Evolutionary conservation across 1,139 yeast genomes (phyloP).

Genomic region (Sugiyamaella xylanicola): DNA sequence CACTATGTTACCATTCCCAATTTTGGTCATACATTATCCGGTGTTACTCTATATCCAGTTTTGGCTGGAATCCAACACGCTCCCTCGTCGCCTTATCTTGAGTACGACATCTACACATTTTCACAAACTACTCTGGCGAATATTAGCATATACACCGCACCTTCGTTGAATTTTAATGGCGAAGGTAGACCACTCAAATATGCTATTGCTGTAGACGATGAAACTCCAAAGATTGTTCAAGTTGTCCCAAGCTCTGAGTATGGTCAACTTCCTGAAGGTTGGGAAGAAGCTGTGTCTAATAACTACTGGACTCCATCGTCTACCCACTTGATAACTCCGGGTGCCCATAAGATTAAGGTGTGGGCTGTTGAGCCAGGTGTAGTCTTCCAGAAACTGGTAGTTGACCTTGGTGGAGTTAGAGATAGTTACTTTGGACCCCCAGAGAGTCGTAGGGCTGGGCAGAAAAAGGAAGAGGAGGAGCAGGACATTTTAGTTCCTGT

Average conservation of each 20-base stretch:
- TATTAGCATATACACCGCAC: slow-evolving; percentile 27
- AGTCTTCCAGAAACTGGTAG: slow-evolving; percentile 29
- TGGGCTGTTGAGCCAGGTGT: slow-evolving; percentile 31
- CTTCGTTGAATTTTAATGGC: slow-evolving; percentile 28
- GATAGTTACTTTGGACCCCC: slow-evolving; percentile 31
- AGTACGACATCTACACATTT: slow-evolving; percentile 22
- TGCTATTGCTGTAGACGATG: slow-evolving; percentile 28
- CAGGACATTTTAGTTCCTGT: slow-evolving; percentile 11
- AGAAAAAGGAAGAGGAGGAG: slow-evolving; percentile 18
- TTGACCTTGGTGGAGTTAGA: slow-evolving; percentile 30
- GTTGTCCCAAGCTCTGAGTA: slow-evolving; percentile 22
- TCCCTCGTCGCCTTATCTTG: slow-evolving; percentile 24
- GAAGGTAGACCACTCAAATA: slow-evolving; percentile 24
- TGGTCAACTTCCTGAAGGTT: slow-evolving; percentile 25
- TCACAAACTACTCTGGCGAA: slow-evolving; percentile 20
- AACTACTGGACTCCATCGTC: slow-evolving; percentile 27
- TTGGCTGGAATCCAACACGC: slow-evolving; percentile 21
- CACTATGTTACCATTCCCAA: slow-evolving; percentile 23
- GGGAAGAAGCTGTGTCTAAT: slow-evolving; percentile 29
- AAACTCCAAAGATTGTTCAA: slow-evolving; percentile 22
- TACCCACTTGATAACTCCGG: slow-evolving; percentile 22
- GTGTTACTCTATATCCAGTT: slow-evolving; percentile 29
- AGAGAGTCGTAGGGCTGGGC: slow-evolving; percentile 20
- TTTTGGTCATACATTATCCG: slow-evolving; percentile 27
- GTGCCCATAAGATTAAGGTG: slow-evolving; percentile 25